phyloP scores from a whole-genome alignment of 176 grass and related monocot species.

The Raddia guianensis region DNA sequence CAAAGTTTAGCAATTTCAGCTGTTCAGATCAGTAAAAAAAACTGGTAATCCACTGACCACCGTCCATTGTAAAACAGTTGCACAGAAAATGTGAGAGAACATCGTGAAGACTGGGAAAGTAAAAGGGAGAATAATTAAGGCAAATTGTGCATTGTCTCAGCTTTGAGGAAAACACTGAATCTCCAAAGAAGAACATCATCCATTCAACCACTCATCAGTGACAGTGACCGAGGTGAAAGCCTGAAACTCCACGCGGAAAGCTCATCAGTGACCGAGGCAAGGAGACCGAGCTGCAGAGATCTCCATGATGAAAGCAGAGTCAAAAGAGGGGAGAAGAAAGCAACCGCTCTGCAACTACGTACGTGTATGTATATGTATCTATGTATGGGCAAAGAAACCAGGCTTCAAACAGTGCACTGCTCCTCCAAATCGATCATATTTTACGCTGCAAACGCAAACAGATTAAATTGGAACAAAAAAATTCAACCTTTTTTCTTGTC shows the following conservation, averaged over 20 bases:
- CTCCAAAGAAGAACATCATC: background rate
- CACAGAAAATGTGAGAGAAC: background rate
- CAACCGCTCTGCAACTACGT: conserved; percentile 1
- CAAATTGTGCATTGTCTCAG: too few relatives aligned
- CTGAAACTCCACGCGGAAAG: background rate
- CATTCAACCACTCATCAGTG: background rate
- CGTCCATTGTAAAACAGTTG: background rate
- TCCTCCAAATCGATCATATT: background rate
- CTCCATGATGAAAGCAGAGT: conserved; percentile 53
- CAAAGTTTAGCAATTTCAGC: too few relatives aligned
- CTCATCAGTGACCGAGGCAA: conserved; percentile 15
- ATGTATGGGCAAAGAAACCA: background rate
- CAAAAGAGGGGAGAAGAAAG: conserved; percentile 26
- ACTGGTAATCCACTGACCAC: background rate
- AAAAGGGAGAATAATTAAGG: too few relatives aligned
- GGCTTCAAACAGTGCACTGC: background rate
- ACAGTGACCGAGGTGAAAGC: too few relatives aligned
- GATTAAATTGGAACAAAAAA: background rate
- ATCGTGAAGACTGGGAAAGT: too few relatives aligned
- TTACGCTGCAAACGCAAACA: conserved; percentile 26
- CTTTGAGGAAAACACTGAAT: too few relatives aligned
- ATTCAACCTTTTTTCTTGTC: background rate
- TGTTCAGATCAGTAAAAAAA: too few relatives aligned
- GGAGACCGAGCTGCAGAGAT: conserved; percentile 50
- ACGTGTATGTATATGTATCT: background rate